Evolutionary conservation across 495 filamentous ascomycete genomes (phyloP), one percentile per base, ranked within the genome.

Genomic region (Neurospora sp.): DNA sequence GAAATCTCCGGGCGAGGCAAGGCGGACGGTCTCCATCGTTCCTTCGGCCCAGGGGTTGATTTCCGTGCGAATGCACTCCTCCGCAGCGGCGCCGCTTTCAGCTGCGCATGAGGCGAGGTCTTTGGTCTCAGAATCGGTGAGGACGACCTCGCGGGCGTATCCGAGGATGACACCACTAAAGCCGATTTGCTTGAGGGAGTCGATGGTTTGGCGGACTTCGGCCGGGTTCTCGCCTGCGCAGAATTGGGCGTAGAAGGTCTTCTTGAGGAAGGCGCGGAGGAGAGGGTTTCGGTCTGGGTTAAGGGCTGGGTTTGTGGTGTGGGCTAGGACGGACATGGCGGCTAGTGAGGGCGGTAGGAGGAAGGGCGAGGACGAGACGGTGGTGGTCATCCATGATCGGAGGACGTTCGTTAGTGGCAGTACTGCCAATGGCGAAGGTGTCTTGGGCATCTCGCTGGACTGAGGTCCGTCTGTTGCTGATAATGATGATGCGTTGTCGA

Each of bases 201-300:
- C 78, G 54, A 92, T 86, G 1, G 90, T 92, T 39, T 74, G 77
- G 7, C 80, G 77, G 37, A 95, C 90, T 79, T 94, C 91, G 1
- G 75, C 71, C 0, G 85, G 81, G 66, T 88, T 91, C 78, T 91
- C 89, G 23, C 93, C 93, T 2, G 92, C 91, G 78, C 93, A 96
- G 79, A 95, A 96, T 77, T 96, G 92, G 71, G 88, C 87, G 79
- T 96, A 96, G 78, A 96, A 93, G 0, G 92, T 95, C 72, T 89
- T 86, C 74, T 92, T 91, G 39, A 96, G 84, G 41, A 92, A 79
- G 74, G 79, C 86, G 18, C 82, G 81, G 16, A 91, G 84, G 20
- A 89, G 11, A 0, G 84, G 85, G 73, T 92, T 92, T 40, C 78
- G 80, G 74, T 89, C 86, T 4, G 89, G 88, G 74, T 86, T 87